Evolutionary conservation across 768 basidiomycete genomes (phyloP), one percentile per base, ranked within the genome.

Genomic region (Phylloporus rhodoxanthus): DNA sequence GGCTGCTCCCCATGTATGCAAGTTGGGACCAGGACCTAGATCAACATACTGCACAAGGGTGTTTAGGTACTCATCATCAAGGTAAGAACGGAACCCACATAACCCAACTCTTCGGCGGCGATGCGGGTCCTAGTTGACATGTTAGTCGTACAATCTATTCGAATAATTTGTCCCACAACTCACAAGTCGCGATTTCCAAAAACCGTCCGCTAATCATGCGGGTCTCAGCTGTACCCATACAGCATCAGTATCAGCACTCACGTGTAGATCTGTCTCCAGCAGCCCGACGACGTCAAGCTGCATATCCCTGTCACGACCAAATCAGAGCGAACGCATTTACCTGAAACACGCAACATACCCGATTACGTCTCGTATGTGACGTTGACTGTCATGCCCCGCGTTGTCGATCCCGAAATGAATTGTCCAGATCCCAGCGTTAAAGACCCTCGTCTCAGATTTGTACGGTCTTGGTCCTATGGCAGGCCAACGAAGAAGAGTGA

Each of bases 371-470:
- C 67, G 65, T 40, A 67, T 63, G 26, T 60, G 66, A 30, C 62
- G 66, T 33, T 68, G 66, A 45, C 67, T 68, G 39, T 69, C 66
- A 36, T 64, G 61, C n/a, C 68, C 67, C 23, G 47, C 56, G 15
- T 67, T 70, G 47, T 67, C 67, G 17, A 84, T 72, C 0, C 92
- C 92, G 62, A 95, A 95, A 65, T 95, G 92, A 21, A 95, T 75
- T 0, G 92, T 91, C 91, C 91, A 94, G 25, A 94, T 90, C 3
- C 87, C 91, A 5, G 86, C 83, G 17, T 81, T 84, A 37, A 92
- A 70, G n/a, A 87, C 74, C 26, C 86, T 72, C 14, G 81, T 75
- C 3, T 79, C 81, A 23, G 80, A 69, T 47, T 81, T 81, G 67
- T 80, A 82, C 3, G 87, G 83, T 21, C 61, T 67, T 1, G 82